A percentile compares a stretch with the other conserved stretches of the same genome.
These are phyloP conservation scores for Candida ponderosae DNA, from an alignment of 805 yeast genomes.

Conservation along the genomic window DNA sequence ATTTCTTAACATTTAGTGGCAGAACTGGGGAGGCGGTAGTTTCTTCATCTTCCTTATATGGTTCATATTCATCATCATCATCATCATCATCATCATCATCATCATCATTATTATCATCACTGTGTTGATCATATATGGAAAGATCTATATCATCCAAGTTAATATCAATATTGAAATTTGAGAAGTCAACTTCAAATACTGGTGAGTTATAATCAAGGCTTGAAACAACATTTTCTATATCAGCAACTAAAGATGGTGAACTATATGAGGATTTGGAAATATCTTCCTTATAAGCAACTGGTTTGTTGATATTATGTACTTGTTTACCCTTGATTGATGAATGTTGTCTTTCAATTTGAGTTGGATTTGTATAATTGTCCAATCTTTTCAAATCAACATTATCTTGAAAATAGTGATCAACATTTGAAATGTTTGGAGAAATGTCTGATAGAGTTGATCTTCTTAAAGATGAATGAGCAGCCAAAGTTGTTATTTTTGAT, in stretches of 20 bases:
- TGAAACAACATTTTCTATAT: background rate
- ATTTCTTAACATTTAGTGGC: no score
- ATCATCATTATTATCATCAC: no score
- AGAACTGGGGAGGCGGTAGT: background rate
- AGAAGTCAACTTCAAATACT: background rate
- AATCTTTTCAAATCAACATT: conserved; percentile 5
- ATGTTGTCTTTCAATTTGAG: background rate
- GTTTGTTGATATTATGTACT: no score
- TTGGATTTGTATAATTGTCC: conserved; percentile 5
- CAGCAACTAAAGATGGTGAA: background rate
- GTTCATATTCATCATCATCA: no score
- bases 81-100: background rate
- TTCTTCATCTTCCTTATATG: background rate
- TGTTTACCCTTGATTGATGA: no score
- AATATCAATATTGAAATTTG: background rate
- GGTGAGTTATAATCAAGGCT: background rate
- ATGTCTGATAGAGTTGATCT: conserved; percentile 1
- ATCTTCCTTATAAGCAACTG: background rate
- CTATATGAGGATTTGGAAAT: no score
- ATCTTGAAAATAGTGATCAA: conserved; percentile 2
- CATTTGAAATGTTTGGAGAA: conserved; percentile 5
- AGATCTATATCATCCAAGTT: no score
- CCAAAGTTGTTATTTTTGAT: no score
- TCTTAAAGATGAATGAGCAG: no score
- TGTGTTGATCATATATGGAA: background rate